These are phyloP conservation scores for Wickerhamiella pararugosa DNA, from an alignment of 1,139 yeast species.

Conservation along the genomic window DNA sequence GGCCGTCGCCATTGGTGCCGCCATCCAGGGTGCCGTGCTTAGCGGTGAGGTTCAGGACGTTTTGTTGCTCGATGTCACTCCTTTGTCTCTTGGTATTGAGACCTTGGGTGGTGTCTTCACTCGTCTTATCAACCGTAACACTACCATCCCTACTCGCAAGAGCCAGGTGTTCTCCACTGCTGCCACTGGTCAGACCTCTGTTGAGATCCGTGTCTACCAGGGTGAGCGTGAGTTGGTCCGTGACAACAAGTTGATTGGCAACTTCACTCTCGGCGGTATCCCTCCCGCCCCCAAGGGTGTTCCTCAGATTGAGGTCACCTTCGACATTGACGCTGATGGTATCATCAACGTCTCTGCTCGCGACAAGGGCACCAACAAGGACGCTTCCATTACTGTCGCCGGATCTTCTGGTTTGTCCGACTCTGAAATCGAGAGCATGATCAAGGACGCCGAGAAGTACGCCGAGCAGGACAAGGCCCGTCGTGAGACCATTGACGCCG, in stretches of 20 bases:
- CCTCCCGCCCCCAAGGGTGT: constrained; percentile 99
- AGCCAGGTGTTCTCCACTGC: constrained; percentile 97
- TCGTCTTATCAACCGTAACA: constrained; percentile 92
- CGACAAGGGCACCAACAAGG: constrained; percentile 97
- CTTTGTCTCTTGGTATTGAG: constrained; percentile 95
- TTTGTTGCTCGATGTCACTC: constrained; percentile 88
- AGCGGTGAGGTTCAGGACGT: constrained; percentile 98
- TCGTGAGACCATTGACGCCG: constrained; percentile 84
- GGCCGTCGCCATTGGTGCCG: constrained; percentile 99
- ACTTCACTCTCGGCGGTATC: constrained; percentile 88
- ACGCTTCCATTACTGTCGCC: constrained; percentile 96
- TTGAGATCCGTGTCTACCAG: constrained; percentile 97
- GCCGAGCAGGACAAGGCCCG: constrained; percentile 94
- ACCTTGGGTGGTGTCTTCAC: constrained; percentile 99
- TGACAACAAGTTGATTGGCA: constrained; percentile 97
- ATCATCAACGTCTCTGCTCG: constrained; percentile 97
- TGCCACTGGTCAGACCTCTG: constrained; percentile 97
- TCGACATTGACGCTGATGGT: constrained; percentile 97
- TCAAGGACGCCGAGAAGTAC: constrained; percentile 93
- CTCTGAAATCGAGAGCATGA: constrained; percentile 95
- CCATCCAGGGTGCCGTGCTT: constrained; percentile 97
- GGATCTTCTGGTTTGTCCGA: constrained; percentile 97
- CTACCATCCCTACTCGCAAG: constrained; percentile 95
- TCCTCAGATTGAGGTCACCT: constrained; percentile 96
- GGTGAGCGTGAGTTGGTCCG: constrained; percentile 99